Evolutionary conservation across 2,329 filamentous ascomycete species (phyloP).

Genomic region (Colletotrichum tabaci): DNA sequence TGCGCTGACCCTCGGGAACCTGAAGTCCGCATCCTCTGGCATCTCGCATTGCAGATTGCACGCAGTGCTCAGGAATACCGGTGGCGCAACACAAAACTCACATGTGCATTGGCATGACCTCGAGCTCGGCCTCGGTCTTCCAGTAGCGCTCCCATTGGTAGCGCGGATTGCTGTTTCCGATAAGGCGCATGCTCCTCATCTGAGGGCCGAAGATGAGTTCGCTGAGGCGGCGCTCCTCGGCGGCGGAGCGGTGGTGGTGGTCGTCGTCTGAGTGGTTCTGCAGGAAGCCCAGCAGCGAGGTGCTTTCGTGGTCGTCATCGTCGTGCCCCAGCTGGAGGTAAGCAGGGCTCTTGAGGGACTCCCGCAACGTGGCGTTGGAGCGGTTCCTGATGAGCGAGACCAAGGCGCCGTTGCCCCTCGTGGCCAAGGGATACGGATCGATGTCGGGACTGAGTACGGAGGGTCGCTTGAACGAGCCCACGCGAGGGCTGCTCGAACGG

Average conservation of each 20-base stretch:
- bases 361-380: slow-evolving; percentile 40
- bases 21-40: slow-evolving; percentile 5
- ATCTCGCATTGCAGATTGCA: not conserved
- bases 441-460: slow-evolving; percentile 52
- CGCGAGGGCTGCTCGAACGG: slow-evolving; percentile 35
- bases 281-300: slow-evolving; percentile 36
- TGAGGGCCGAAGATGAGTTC: slow-evolving; percentile 76
- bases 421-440: slow-evolving; percentile 70
- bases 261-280: slow-evolving; percentile 55
- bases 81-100: slow-evolving; percentile 51
- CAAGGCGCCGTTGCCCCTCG: slow-evolving; percentile 52
- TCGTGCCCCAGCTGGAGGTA: slow-evolving; percentile 44
- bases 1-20: not conserved
- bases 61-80: not conserved
- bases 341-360: slow-evolving; percentile 38
- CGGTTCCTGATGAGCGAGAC: slow-evolving; percentile 65
- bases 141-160: slow-evolving; percentile 92
- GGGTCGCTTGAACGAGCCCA: slow-evolving; percentile 44
- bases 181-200: slow-evolving; percentile 87
- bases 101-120: slow-evolving; percentile 79
- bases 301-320: slow-evolving; percentile 46
- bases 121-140: slow-evolving; percentile 83
- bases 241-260: slow-evolving; percentile 59
- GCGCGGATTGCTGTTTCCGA: slow-evolving; percentile 88
- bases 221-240: slow-evolving; percentile 72